Conservation (phyloP, 345 rosid species). For the Euphorbia tirucalli region DNA sequence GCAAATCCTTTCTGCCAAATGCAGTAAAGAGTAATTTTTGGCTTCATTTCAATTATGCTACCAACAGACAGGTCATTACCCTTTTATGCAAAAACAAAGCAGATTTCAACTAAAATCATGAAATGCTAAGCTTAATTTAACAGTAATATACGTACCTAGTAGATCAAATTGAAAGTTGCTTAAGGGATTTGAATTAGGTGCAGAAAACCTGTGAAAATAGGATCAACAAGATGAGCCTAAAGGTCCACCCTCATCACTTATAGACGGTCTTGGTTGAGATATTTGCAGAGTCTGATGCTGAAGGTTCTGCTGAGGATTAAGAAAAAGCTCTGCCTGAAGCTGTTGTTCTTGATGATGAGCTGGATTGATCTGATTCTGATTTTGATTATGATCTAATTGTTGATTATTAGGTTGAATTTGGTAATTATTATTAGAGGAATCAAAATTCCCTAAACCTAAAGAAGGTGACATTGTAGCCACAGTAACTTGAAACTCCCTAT, state of each 20-base stretch:
- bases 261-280: conserved; percentile 23
- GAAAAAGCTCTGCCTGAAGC: conserved; percentile 52
- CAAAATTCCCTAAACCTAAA: conserved; percentile 54
- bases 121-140: conserved; percentile 17
- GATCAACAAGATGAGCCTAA: conserved; percentile 13
- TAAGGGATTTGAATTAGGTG: background rate
- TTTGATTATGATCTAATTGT: conserved; percentile 28
- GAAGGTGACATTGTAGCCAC: conserved; percentile 43
- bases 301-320: conserved; percentile 30
- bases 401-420: conserved; percentile 17
- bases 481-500: conserved; percentile 31
- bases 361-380: conserved; percentile 3
- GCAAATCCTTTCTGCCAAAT: conserved; percentile 15
- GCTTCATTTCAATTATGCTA: conserved; percentile 17
- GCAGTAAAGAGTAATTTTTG: conserved; percentile 28
- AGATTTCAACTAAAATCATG: conserved; percentile 5
- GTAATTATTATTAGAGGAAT: conserved; percentile 21
- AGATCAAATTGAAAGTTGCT: conserved; percentile 20
- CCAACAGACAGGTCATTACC: conserved; percentile 15
- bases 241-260: conserved; percentile 48
- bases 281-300: conserved; percentile 32
- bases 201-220: background rate
- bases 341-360: conserved; percentile 29
- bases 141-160: conserved; percentile 24
- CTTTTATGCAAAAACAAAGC: conserved; percentile 24